Evolutionary conservation across 2,329 filamentous ascomycete species (phyloP), one percentile per base, ranked within the genome.

Genomic region (Monosporascus ibericus): DNA sequence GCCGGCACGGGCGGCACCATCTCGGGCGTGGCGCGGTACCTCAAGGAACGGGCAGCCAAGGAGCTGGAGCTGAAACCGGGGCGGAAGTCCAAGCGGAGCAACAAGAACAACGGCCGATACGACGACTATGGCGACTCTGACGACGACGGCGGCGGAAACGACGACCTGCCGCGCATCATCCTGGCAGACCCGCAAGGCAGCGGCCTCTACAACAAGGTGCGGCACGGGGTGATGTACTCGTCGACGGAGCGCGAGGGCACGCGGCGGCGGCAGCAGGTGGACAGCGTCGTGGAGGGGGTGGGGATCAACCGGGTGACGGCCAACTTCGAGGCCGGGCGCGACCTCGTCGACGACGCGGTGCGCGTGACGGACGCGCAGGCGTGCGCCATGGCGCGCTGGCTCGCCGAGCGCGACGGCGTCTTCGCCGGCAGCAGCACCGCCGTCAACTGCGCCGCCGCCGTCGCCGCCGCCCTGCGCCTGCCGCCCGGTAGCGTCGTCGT

Each of bases 1-100:
- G 94, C 94, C 1, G 94, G 94, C 3, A 99, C 94, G 0, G 94
- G 94, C 22, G 94, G 94, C 5, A 99, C 94, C 3, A 85, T 99
- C 24, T 87, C 90, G 9, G 94, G 94, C 15, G 88, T 96, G 22
- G 86, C 92, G 7, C 77, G 86, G 52, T 94, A 85, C 66, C 74
- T 99, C 30, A 97, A 96, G 70, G 84, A 88, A 44, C 74, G 78
- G 48, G 73, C 72, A 11, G 30, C 30, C 30, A 5, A 14, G 30
- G 30, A 34, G 30, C 30, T 11, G 9, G 14, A 5, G 5, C 30
- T 9, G 9, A 34, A 14, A 14, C 30, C 30, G 30, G 14, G 18
- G 66, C 79, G 49, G 67, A 90, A n/a, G 76, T 78, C 0, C 65
- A 53, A 81, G 79, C 57, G 75, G 5, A 14, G 22, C 27, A 11